Percentiles rank a stretch among this genome's conserved stretches.
These are phyloP conservation scores for Colletotrichum musicola DNA, from an alignment of 2,329 filamentous ascomycete genomes.

Conservation along the genomic window DNA sequence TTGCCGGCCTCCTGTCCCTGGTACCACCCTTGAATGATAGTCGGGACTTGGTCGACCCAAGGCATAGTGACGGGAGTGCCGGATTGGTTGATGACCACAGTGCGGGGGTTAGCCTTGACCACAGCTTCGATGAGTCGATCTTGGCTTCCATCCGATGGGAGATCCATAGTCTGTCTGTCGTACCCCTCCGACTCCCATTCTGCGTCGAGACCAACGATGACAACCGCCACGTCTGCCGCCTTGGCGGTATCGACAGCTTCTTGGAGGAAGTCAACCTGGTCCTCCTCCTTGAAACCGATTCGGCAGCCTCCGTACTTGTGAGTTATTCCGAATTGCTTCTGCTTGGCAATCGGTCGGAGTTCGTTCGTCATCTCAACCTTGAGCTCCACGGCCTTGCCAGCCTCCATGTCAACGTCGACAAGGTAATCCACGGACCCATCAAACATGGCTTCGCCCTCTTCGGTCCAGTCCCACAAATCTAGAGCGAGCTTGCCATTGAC, in stretches of 20 bases:
- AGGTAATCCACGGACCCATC: conserved; percentile 75
- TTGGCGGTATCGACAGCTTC: conserved; percentile 73
- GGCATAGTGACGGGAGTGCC: conserved; percentile 79
- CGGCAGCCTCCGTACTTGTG: conserved; percentile 79
- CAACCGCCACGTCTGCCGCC: conserved; percentile 74
- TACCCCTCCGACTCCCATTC: conserved; percentile 84
- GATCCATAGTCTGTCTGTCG: conserved; percentile 78
- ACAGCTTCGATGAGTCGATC: conserved; percentile 75
- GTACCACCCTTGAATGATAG: conserved; percentile 81
- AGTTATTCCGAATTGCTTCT: conserved; percentile 67
- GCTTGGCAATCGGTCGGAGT: conserved; percentile 71
- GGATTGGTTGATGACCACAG: conserved; percentile 77
- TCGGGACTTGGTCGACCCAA: conserved; percentile 74
- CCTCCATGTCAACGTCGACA: conserved; percentile 70
- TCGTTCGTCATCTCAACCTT: conserved; percentile 76
- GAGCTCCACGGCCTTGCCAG: conserved; percentile 70
- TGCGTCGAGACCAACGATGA: conserved; percentile 77
- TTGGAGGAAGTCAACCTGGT: conserved; percentile 71
- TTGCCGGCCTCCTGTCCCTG: conserved; percentile 79
- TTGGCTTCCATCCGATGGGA: conserved; percentile 71
- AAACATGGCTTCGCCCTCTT: conserved; percentile 79
- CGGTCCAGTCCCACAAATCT: conserved; percentile 77
- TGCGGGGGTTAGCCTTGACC: conserved; percentile 71
- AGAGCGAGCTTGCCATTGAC: conserved; percentile 71
- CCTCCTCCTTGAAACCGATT: conserved; percentile 77